These are phyloP conservation scores for Hymenoscyphus albidus DNA, from an alignment of 2,329 filamentous ascomycete species.

Conservation along the genomic window DNA sequence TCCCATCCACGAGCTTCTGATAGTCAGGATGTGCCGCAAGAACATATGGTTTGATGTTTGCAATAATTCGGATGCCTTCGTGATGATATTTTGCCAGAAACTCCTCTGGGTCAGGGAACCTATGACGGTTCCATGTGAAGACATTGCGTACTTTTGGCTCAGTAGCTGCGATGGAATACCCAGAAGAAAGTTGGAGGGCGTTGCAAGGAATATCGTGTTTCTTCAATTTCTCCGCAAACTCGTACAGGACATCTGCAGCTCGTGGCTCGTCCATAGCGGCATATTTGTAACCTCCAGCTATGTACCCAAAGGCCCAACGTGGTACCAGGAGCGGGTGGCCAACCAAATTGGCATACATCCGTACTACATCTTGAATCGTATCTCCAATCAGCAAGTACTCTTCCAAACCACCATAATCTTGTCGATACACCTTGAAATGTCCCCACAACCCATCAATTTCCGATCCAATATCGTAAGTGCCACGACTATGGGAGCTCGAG, in stretches of 20 bases:
- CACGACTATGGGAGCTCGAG: conserved; percentile 62
- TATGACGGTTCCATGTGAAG: conserved; percentile 66
- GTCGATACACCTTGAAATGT: conserved; percentile 68
- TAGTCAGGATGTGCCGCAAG: conserved; percentile 65
- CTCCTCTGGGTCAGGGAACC: conserved; percentile 64
- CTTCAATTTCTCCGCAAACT: conserved; percentile 30
- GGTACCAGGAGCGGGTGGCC: conserved; percentile 66
- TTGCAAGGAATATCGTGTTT: conserved; percentile 51
- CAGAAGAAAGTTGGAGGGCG: conserved; percentile 42
- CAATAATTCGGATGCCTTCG: conserved; percentile 62
- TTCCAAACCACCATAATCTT: conserved; percentile 68
- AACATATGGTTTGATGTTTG: conserved; percentile 72
- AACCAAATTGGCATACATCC: conserved; percentile 62
- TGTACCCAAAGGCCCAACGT: conserved; percentile 69
- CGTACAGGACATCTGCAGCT: conserved; percentile 45
- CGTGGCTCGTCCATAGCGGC: conserved; percentile 53
- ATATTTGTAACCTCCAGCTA: conserved; percentile 64
- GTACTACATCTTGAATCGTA: conserved; percentile 63
- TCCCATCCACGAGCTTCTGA: conserved; percentile 51
- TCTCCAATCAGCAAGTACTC: conserved; percentile 65
- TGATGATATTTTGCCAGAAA: conserved; percentile 60
- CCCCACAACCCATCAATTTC: conserved; percentile 77
- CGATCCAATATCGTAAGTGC: conserved; percentile 62
- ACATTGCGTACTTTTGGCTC: conserved; percentile 69
- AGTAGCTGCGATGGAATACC: conserved; percentile 64